phyloP scores from a whole-genome alignment of 495 filamentous ascomycete genomes.

The Aspergillus mulundensis region DNA sequence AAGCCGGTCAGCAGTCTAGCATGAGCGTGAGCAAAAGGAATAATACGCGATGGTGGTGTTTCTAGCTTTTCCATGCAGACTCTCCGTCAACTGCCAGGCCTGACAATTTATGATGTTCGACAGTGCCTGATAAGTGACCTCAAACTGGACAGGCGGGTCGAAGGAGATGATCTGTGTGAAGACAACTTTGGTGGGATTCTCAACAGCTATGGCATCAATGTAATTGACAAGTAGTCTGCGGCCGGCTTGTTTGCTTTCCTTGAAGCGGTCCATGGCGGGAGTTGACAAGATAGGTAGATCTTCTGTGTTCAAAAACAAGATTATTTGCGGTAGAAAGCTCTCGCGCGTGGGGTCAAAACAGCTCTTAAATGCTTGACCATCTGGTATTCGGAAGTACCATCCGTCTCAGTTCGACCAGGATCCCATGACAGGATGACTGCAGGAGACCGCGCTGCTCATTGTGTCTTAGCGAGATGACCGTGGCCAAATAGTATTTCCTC shows the following conservation, averaged over 20 bases:
- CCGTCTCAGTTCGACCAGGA: neutral
- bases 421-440: neutral
- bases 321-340: neutral
- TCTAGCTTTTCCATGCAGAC: neutral
- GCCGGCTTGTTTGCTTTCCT: neutral
- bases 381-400: too few relatives aligned
- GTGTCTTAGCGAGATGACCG: too few relatives aligned
- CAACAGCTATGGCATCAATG: conserved; percentile 3
- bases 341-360: neutral
- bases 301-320: neutral
- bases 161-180: conserved; percentile 6
- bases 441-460: too few relatives aligned
- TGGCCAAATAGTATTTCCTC: neutral
- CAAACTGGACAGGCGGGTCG: neutral
- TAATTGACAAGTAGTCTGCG: conserved; percentile 9
- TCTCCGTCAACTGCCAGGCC: conserved; percentile 37
- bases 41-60: conserved; percentile 6
- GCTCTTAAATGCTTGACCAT: neutral
- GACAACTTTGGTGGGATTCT: neutral
- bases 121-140: conserved; percentile 38
- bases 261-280: neutral
- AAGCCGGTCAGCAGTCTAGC: neutral
- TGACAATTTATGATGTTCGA: conserved; percentile 47
- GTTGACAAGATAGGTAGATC: neutral
- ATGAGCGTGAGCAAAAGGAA: neutral